Evolutionary conservation across 2,329 filamentous ascomycete species (phyloP), one percentile per base, ranked within the genome.

Genomic region (Didymella keratinophila): DNA sequence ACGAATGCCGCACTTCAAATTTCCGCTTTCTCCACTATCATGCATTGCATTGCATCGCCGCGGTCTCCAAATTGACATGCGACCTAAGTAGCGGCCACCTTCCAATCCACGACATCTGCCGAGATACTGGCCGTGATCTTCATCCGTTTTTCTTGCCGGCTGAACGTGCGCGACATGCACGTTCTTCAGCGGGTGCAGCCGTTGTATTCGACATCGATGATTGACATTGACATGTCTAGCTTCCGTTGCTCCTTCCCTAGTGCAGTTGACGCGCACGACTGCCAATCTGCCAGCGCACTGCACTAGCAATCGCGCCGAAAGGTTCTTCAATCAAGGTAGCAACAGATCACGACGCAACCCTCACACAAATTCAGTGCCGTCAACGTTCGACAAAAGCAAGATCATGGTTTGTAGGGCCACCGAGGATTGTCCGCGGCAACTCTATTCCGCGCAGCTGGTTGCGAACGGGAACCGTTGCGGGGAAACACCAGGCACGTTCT

Each of bases 211-310:
- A 20, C 42, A 39, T 42, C 25, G 39, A 43, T 44, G 37, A 52
- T 48, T 48, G 25, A 52, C 47, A 53, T 60, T 64, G 64, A 66
- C 64, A 62, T 66, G 64, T 63, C 64, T 65, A 65, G 62, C 57
- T 58, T 50, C 61, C 53, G 51, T 50, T 47, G 49, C 34, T 52
- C 34, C 37, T 50, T 49, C 48, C 34, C 27, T 59, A 55, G 56
- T 34, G 11, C 27, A 30, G 28, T 52, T 48, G 23, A 42, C 18
- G 16, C 30, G 46, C 32, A 44, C 25, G 25, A 25, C 23, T 25
- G 25, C 32, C 32, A 37, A 11, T 39, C 36, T 39, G 36, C 41
- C 42, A 52, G 43, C 56, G 21, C 50, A 51, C 41, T 48, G 39
- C 44, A 41, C 44, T 48, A 51, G 28, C 20, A 39, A 21, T 45